phyloP scores from a whole-genome alignment of 257 asterid genomes.

The Solanum paucissectum region DNA sequence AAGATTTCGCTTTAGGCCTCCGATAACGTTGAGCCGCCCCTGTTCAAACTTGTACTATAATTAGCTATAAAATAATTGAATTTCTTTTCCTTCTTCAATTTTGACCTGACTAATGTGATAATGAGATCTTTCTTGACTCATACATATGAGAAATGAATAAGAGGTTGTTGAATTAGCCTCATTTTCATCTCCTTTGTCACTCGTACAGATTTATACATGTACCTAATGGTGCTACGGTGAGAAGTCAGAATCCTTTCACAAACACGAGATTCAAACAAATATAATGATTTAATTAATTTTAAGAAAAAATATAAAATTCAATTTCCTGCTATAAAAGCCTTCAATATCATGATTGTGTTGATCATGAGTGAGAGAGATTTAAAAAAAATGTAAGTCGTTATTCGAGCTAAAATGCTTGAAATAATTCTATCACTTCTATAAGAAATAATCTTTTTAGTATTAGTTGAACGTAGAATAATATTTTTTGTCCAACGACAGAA shows the following conservation, averaged over 20 bases:
- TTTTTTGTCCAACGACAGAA: accelerated
- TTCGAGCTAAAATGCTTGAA: accelerated
- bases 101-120: background rate
- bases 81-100: background rate
- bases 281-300: background rate
- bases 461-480: accelerated
- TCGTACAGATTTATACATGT: background rate
- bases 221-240: background rate
- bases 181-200: background rate
- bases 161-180: background rate
- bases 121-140: background rate
- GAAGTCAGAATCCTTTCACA: background rate
- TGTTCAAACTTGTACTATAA: background rate
- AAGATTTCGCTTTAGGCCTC: too few relatives aligned
- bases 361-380: background rate
- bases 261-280: background rate
- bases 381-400: too few relatives aligned
- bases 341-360: background rate
- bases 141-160: background rate
- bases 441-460: background rate
- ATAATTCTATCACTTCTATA: background rate
- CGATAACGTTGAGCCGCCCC: too few relatives aligned
- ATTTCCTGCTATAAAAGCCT: background rate
- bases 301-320: background rate
- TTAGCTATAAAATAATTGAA: background rate